Evolutionary conservation across 495 filamentous ascomycete species (phyloP).

Genomic region (Podospora sp.): DNA sequence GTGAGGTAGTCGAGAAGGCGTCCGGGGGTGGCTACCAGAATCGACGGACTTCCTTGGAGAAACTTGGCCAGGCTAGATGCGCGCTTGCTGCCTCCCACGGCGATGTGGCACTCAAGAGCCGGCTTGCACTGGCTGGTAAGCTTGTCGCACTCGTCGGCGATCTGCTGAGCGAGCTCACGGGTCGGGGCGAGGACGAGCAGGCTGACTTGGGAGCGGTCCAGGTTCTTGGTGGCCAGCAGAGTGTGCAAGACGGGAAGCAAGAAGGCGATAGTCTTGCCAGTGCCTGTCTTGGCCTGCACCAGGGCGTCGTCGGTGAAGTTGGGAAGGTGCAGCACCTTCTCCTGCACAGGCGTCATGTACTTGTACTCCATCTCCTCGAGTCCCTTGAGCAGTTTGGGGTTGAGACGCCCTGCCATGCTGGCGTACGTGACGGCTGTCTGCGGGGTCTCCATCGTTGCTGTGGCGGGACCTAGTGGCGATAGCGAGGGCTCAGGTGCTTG

Average conservation of each 20-base stretch:
- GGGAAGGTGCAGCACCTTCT: constrained; percentile 67
- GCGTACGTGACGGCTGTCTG: constrained; percentile 7
- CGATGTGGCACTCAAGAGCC: constrained; percentile 87
- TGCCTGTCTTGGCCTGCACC: constrained; percentile 85
- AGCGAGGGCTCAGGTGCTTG: background rate
- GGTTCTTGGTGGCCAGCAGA: constrained; percentile 55
- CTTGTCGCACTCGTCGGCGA: constrained; percentile 73
- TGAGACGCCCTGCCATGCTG: constrained; percentile 28
- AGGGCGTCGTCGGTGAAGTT: constrained; percentile 70
- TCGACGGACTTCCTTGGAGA: constrained; percentile 67
- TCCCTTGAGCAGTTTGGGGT: constrained; percentile 65
- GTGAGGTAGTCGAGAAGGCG: constrained; percentile 84
- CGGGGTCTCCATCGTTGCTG: background rate
- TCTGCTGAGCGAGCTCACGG: constrained; percentile 88
- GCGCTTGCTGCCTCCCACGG: constrained; percentile 97
- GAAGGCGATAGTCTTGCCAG: constrained; percentile 95
- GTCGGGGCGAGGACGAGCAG: constrained; percentile 89
- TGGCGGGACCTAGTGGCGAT: background rate
- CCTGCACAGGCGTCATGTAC: constrained; percentile 84
- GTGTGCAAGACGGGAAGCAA: constrained; percentile 69
- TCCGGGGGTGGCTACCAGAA: constrained; percentile 90
- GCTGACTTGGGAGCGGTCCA: constrained; percentile 45
- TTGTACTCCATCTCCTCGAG: constrained; percentile 65
- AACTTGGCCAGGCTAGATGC: constrained; percentile 72
- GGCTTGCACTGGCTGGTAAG: constrained; percentile 64